A percentile compares a stretch with the other conserved stretches of the same genome.
Evolutionary conservation across 352 stramenopile genomes (phyloP).

Genomic region (Pythium insidiosum): DNA sequence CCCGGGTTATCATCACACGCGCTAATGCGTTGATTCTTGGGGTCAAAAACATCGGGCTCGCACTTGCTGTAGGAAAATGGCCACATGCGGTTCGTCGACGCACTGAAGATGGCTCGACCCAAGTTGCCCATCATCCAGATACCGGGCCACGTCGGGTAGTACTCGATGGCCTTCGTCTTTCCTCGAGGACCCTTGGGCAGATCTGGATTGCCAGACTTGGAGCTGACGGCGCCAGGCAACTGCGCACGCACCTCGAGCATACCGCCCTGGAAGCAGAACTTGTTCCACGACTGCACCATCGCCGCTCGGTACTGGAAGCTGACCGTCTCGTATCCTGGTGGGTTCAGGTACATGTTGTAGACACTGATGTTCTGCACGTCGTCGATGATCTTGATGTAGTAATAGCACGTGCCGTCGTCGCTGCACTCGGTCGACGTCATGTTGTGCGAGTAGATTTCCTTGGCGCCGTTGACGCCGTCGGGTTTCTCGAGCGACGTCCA

Average conservation of each 20-base stretch:
- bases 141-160: slow-evolving; percentile 59
- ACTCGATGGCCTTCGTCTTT: background rate
- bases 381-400: slow-evolving; percentile 40
- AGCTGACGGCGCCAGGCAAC: slow-evolving; percentile 62
- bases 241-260: slow-evolving; percentile 81
- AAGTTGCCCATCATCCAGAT: slow-evolving; percentile 37
- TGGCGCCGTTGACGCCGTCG: slow-evolving; percentile 84
- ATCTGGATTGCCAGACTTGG: slow-evolving; percentile 14
- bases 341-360: slow-evolving; percentile 42
- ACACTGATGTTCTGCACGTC: slow-evolving; percentile 26
- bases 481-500: slow-evolving; percentile 94
- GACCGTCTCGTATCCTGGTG: slow-evolving; percentile 32
- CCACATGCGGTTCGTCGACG: slow-evolving; percentile 80
- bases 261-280: slow-evolving; percentile 89
- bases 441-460: slow-evolving; percentile 90
- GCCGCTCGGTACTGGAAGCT: slow-evolving; percentile 36
- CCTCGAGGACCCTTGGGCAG: slow-evolving; percentile 8
- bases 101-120: slow-evolving; percentile 16
- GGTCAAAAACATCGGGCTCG: slow-evolving; percentile 48
- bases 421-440: slow-evolving; percentile 60
- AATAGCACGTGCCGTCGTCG: slow-evolving; percentile 34
- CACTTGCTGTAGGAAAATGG: slow-evolving; percentile 88
- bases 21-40: slow-evolving; percentile 76
- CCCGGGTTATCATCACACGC: slow-evolving; percentile 84
- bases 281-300: slow-evolving; percentile 88